Evolutionary conservation across 495 filamentous ascomycete species (phyloP), one percentile per base, ranked within the genome.

Genomic region (Lophium mytilinum): DNA sequence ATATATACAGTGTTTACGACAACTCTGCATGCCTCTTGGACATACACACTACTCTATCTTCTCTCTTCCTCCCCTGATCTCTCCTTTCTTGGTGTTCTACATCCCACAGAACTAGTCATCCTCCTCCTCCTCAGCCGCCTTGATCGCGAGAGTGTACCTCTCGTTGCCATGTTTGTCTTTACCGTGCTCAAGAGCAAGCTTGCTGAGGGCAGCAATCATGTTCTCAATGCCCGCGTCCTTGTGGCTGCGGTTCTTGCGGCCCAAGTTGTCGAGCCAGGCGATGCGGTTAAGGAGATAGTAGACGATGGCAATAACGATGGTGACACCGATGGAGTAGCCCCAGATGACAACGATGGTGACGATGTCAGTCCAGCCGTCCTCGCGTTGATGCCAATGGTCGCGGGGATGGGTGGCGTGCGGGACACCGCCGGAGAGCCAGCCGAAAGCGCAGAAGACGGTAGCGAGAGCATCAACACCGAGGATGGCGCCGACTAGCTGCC

Each of bases 161-260:
- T 74, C 72, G 48, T 75, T 76, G 67, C 83, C 82, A 55, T 79
- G 69, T 54, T 70, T 70, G 37, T 71, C 69, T 54, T 77, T 73
- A 73, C 87, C 85, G 70, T 86, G 85, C 71, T 86, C 82, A 54
- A 89, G 71, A 52, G 86, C 83, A 48, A 89, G 77, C 77, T 89
- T 88, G 76, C 80, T 81, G 45, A 90, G 75, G 69, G 85, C 83
- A 41, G 76, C 78, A 67, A 90, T 78, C 72, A 88, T 83, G 75
- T 90, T 89, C 83, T 90, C 87, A 73, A 89, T 85, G 68, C 83
- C 76, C 67, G 84, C 86, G 70, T 90, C 86, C 62, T 80, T 79
- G 62, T 76, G 77, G 69, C 77, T 83, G 68, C 87, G 81, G 77
- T 83, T 85, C 81, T 86, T 84, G 70, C 87, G 84, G 68, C 87